Evolutionary conservation across 1,284 basidiomycete species (phyloP).

Genomic region (Cerioporus squamosus): DNA sequence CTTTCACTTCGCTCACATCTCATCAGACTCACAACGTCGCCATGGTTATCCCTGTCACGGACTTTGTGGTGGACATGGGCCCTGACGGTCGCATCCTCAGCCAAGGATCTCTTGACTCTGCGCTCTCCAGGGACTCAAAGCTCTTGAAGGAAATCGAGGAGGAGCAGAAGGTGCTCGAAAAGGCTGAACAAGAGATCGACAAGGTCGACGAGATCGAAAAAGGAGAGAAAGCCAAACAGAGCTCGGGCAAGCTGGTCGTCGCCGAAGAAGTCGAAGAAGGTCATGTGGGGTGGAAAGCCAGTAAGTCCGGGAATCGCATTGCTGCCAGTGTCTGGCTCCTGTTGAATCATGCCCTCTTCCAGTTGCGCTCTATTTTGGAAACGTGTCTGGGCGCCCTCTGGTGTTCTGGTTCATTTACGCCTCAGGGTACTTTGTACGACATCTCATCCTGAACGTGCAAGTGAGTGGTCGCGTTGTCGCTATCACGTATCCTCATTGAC

Average conservation of each 20-base stretch:
- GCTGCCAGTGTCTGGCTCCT: background rate
- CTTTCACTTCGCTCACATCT: background rate
- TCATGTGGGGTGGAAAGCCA: slow-evolving; percentile 51
- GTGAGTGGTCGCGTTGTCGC: slow-evolving; percentile 5
- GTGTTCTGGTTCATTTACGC: slow-evolving; percentile 41
- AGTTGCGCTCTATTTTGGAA: slow-evolving; percentile 37
- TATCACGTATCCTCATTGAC: slow-evolving; percentile 24
- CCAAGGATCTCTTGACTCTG: slow-evolving; percentile 52
- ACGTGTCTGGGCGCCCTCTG: slow-evolving; percentile 33
- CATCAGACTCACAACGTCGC: slow-evolving; percentile 73
- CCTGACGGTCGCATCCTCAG: slow-evolving; percentile 53
- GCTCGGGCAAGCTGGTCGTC: slow-evolving; percentile 54
- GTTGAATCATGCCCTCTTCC: background rate
- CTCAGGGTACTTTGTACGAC: background rate
- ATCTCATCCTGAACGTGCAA: slow-evolving; percentile 9
- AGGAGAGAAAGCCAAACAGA: slow-evolving; percentile 32
- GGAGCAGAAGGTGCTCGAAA: slow-evolving; percentile 44
- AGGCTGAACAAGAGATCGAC: slow-evolving; percentile 46
- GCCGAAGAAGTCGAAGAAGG: slow-evolving; percentile 65
- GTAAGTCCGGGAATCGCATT: slow-evolving; percentile 43
- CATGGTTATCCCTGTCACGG: slow-evolving; percentile 65
- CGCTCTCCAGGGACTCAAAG: slow-evolving; percentile 43
- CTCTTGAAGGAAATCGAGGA: slow-evolving; percentile 45
- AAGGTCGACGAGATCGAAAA: slow-evolving; percentile 21
- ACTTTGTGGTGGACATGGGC: slow-evolving; percentile 63